Evolutionary conservation across 768 basidiomycete genomes (phyloP).

Genomic region (Collybia sordida): DNA sequence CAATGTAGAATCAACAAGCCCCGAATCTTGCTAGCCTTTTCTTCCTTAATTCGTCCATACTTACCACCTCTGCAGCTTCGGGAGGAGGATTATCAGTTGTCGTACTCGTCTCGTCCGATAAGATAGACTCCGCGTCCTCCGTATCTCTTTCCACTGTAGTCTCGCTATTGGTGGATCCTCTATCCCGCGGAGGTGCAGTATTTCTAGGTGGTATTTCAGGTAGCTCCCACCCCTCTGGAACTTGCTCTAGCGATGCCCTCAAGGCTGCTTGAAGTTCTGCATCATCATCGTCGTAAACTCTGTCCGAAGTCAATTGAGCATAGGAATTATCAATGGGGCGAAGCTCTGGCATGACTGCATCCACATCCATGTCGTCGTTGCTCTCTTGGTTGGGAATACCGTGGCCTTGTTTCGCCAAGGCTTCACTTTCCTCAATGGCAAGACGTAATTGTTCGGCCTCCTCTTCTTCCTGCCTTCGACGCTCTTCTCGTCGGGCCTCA

Average conservation of each 20-base stretch:
- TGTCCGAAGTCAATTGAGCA: constrained; percentile 18
- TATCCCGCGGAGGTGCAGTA: constrained; percentile 4
- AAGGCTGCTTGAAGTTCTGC: constrained; percentile 85
- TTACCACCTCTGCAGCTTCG: constrained; percentile 35
- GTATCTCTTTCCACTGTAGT: constrained; percentile 13
- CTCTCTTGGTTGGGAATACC: neutral
- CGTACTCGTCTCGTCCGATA: constrained; percentile 32
- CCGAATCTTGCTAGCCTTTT: constrained; percentile 68
- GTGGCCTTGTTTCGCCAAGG: constrained; percentile 32
- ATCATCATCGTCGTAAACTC: constrained; percentile 86
- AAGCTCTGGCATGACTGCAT: constrained; percentile 13
- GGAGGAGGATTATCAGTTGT: constrained; percentile 16
- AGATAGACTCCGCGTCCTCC: constrained; percentile 36
- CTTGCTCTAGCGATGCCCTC: constrained; percentile 71
- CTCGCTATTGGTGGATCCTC: neutral
- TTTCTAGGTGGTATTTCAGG: constrained; percentile 21
- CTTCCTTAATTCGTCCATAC: constrained; percentile 66
- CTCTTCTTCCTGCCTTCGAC: constrained; percentile 39
- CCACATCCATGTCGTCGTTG: constrained; percentile 19
- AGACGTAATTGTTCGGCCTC: constrained; percentile 60
- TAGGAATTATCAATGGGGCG: neutral
- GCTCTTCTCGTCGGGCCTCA: constrained; percentile 29
- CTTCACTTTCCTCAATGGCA: constrained; percentile 63
- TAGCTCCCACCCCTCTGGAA: constrained; percentile 51
- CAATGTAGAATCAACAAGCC: constrained; percentile 23